Conservation (phyloP, 805 yeast species). For the Metschnikowia arizonensis region DNA sequence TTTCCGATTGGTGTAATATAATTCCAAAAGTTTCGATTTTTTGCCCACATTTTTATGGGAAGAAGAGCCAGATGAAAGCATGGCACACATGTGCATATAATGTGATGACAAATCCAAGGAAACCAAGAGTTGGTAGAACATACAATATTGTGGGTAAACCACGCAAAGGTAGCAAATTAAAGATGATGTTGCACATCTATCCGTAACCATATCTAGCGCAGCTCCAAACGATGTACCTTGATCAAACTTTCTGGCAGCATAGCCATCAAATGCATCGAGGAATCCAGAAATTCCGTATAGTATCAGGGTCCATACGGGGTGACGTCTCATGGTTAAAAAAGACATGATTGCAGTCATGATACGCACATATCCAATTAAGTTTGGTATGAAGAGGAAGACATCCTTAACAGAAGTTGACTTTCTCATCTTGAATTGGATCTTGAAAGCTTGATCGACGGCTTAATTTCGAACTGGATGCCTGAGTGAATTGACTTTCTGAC, state of each 20-base stretch:
- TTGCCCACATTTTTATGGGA: conserved; percentile 81
- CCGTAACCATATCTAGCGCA: conserved; percentile 97
- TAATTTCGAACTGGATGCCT: neutral
- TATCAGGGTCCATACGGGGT: conserved; percentile 73
- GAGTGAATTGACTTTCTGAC: neutral
- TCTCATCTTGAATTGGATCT: neutral
- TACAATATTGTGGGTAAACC: conserved; percentile 64
- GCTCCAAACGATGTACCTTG: conserved; percentile 95
- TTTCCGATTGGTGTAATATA: conserved; percentile 81
- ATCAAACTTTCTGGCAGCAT: conserved; percentile 82
- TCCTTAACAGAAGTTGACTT: conserved; percentile 26
- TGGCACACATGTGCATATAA: conserved; percentile 98
- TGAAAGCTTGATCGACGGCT: neutral
- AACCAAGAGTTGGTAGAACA: conserved; percentile 77
- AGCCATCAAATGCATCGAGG: conserved; percentile 94
- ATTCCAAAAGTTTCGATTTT: conserved; percentile 66
- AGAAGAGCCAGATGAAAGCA: conserved; percentile 69
- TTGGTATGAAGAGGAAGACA: conserved; percentile 80
- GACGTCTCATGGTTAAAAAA: conserved; percentile 73
- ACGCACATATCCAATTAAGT: conserved; percentile 84
- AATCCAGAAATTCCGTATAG: conserved; percentile 85
- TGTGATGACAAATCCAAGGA: conserved; percentile 89
- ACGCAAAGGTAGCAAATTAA: conserved; percentile 81
- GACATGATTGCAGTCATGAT: conserved; percentile 80
- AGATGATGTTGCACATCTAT: conserved; percentile 94